Percentiles rank a stretch among this genome's conserved stretches.
These are phyloP conservation scores for Xylaria sp. DNA, from an alignment of 2,329 filamentous ascomycete genomes.

Conservation along the genomic window DNA sequence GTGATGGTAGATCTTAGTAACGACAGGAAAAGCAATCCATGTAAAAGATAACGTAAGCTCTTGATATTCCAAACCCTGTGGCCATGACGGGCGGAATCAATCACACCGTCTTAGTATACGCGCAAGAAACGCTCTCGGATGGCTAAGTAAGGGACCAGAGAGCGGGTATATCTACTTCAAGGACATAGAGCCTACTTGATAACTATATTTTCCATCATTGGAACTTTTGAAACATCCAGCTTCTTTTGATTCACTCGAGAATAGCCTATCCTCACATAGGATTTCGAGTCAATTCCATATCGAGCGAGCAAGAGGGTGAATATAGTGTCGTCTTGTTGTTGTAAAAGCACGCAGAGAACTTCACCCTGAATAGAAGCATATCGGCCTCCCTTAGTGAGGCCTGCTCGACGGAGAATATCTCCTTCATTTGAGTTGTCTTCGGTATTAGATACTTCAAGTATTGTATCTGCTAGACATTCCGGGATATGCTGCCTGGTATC, in stretches of 20 bases:
- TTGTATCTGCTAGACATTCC: constrained; percentile 11
- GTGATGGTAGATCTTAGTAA: no score
- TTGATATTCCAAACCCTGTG: no score
- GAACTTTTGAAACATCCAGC: background rate
- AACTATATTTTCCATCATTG: constrained; percentile 5
- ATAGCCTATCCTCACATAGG: constrained; percentile 12
- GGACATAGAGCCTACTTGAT: constrained; percentile 1
- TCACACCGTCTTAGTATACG: no score
- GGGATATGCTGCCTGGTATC: constrained; percentile 1
- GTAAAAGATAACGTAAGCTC: no score
- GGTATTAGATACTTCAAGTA: background rate
- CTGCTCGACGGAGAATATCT: background rate
- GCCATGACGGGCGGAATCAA: no score
- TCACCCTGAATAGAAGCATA: constrained; percentile 1
- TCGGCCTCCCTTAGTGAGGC: background rate
- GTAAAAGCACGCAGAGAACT: constrained; percentile 13
- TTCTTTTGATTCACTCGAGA: constrained; percentile 3
- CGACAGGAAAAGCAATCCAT: no score
- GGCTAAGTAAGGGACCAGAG: no score
- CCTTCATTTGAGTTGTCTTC: background rate
- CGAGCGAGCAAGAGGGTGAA: constrained; percentile 6
- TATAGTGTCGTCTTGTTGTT: constrained; percentile 8
- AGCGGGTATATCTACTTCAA: no score
- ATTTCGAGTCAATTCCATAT: background rate
- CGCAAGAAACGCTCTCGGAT: no score